phyloP scores from a whole-genome alignment of 305 asterid species.

The Solanum hybrid region DNA sequence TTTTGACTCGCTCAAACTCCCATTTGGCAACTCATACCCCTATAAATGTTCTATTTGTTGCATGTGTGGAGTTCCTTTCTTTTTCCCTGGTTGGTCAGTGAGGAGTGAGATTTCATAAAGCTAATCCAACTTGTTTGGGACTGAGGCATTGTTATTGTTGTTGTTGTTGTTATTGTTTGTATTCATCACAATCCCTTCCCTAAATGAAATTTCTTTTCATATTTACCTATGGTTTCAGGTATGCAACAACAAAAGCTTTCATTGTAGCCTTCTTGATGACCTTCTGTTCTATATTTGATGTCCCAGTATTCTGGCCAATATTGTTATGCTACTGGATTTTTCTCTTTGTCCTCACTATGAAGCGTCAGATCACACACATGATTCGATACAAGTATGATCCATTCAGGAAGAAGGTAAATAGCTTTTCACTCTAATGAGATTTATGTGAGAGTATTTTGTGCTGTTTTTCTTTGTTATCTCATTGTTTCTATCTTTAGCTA shows the following conservation, averaged over 20 bases:
- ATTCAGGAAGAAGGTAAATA: slow-evolving; percentile 68
- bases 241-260: slow-evolving; percentile 84
- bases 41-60: neutral
- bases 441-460: neutral
- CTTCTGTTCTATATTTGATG: slow-evolving; percentile 76
- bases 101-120: neutral
- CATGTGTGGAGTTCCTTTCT: neutral
- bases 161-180: neutral
- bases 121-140: neutral
- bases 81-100: neutral
- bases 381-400: slow-evolving; percentile 77
- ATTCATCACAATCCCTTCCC: neutral
- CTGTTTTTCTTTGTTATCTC: neutral
- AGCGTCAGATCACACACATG: slow-evolving; percentile 86
- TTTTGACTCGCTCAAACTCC: neutral
- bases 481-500: neutral
- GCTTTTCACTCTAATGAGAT: neutral
- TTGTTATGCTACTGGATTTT: slow-evolving; percentile 79
- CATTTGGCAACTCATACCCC: neutral
- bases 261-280: slow-evolving; percentile 69
- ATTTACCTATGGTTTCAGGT: slow-evolving; percentile 41
- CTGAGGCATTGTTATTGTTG: neutral
- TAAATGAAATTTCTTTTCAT: neutral
- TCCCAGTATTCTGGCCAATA: slow-evolving; percentile 92
- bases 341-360: slow-evolving; percentile 76